Evolutionary conservation across 129 eudicot species (phyloP), one percentile per base, ranked within the genome.

Genomic region (Chrysanthemum lavandulifolium): DNA sequence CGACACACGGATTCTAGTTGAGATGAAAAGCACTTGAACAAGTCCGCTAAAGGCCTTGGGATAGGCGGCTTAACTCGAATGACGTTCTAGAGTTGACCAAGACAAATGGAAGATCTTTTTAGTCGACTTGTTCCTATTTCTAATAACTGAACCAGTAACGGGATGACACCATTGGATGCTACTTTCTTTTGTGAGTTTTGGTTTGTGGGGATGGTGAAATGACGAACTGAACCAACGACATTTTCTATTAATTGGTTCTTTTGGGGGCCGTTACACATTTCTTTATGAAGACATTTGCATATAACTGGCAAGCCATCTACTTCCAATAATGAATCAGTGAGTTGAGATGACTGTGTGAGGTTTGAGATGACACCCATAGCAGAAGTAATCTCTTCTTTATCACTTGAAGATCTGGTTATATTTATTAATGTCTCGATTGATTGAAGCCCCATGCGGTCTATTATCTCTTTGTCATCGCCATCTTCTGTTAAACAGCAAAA

Each of bases 21-120:
- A 66, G 84, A 69, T 12, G 90, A 82, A 73, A 85, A 85, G 84
- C 95, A 88, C 75, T 82, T 62, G 59, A 88, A 82, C n/a, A 80
- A 80, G 10, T 3, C 83, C 73, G 47, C 81, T 36, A 36, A 36
- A 36, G 45, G 45, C n/a, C 76, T 88, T 10, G 84, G 72, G 67
- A 82, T 73, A 48, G 78, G 67, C 78, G 73, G 18, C 81, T 78
- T 58, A 88, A 77, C 51, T 33, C 61, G 13, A 23, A 31, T 2
- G 94, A 79, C 13, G 73, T 82, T 69, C 48, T 54, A 13, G 89
- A 87, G 65, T 59, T 88, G 90, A 48, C 72, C 94, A 13, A 88
- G 90, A 66, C 79, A 75, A 74, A 77, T 78, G 27, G 94, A 83
- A 0, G 90, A 87, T 13, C 71, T 80, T 72, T 78, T 76, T 81